Evolutionary conservation across 75 land plant genomes (phyloP), one percentile per base, ranked within the genome.

Genomic region (Chamaecyparis obtusa): DNA sequence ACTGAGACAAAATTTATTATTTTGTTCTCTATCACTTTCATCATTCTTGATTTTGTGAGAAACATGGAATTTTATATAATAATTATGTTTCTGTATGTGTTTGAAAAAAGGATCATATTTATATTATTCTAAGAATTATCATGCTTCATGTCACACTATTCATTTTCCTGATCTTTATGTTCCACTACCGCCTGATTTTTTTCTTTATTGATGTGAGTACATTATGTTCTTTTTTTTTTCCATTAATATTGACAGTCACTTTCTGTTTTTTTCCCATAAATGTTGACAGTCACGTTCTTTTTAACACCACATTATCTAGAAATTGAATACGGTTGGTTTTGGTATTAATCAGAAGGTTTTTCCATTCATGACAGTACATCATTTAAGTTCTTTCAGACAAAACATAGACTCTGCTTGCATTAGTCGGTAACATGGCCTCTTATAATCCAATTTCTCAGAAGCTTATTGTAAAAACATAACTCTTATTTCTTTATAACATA

Each of bases 31-130:
- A 51, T n/a, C 30, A 2, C 1, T 78, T n/a, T 4, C 32, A 27
- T 81, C 51, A 81, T 44, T 13, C 51, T 81, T 81, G 51, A 9
- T 81, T 8, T 81, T 2, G 9, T 81, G 49, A 46, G 30, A 80
- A 80, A 79, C 14, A 21, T 7, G 49, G 13, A 44, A 3, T 44
- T 44, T 44, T 80, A 80, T 0, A 1, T 11, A 24, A 46, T 9
- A 43, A 44, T 27, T 8, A 1, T 39, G 9, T 27, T 43, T 80
- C n/a, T 80, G 24, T 80, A 80, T 27, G 9, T 81, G 51, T 21
- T 46, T 81, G 51, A 81, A 46, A 81, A 9, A 13, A 78, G 81
- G 81, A 81, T 81, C 49, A n/a, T 14, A 27, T 27, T 81, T 81
- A 4, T 8, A 81, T 32, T 81, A 32, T 81, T 44, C 32, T 44